Conservation (phyloP, 73 alveolate species). For the Paramecium biaurelia region DNA sequence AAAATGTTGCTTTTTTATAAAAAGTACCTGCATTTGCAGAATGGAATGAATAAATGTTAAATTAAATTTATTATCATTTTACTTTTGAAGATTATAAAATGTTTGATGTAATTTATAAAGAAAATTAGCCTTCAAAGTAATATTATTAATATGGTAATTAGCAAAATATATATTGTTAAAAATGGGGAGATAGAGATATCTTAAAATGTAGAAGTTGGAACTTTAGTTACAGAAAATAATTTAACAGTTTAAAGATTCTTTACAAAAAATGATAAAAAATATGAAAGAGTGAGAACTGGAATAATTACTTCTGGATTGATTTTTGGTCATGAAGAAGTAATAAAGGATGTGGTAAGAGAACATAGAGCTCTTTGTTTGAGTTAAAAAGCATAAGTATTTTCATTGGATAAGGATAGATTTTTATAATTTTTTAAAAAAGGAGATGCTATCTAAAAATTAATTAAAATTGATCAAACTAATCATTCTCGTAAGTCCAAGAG, state of each 20-base stretch:
- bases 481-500: neutral
- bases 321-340: constrained; percentile 41
- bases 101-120: constrained; percentile 30
- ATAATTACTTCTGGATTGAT: neutral
- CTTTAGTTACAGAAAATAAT: neutral
- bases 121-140: neutral
- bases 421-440: neutral
- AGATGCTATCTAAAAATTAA: neutral
- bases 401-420: constrained; percentile 41
- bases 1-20: constrained; percentile 4
- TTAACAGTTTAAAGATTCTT: constrained; percentile 20
- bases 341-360: neutral
- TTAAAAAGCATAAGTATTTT: neutral
- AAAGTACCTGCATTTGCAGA: neutral
- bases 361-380: constrained; percentile 4
- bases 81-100: constrained; percentile 14
- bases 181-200: constrained; percentile 38
- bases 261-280: constrained; percentile 25
- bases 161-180: constrained; percentile 8
- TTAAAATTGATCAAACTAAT: neutral
- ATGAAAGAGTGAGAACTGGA: constrained; percentile 26
- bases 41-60: constrained; percentile 48
- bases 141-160: neutral
- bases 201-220: neutral
- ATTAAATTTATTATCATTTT: constrained; percentile 32